Base-by-base conservation (phyloP, 2,329 filamentous ascomycete species). In the Neonectria ditissima region DNA sequence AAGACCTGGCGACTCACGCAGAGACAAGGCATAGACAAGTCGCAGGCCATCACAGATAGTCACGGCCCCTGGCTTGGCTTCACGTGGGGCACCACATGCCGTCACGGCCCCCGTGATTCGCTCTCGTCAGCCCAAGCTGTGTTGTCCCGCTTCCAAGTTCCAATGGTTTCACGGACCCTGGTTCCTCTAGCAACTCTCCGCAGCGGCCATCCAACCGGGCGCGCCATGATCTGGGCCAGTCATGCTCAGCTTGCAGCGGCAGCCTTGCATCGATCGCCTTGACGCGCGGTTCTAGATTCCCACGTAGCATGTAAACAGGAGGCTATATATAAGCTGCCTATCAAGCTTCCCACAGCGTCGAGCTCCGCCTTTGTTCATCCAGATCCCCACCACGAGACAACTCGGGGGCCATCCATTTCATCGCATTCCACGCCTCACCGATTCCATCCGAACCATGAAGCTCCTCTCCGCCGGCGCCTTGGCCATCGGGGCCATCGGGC, bases 401-500 rank as follows among this genome's bases (percentile, higher is more conserved):
- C n/a, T 26, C 13, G 22, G 44, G 44, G 44, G 32, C 16, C 26
- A 14, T n/a, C 47, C 11, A 50, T 34, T 34, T 30, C 26, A 44
- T 55, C 52, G 50, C 39, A 30, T 41, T 53, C 56, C 53, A 43
- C 28, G 43, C 22, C 56, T 60, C 47, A 45, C 39, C 9, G 20
- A 47, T 37, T 52, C 20, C 39, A 32, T 30, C 55, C 20, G 26
- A 26, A 6, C n/a, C 55, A 80, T 80, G 79, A 80, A 76, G 74
- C 47, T 75, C 20, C 52, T 62, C 43, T 73, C 77, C 2, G 62
- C 69, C 6, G 60, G 70, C 52, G 62, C 73, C 39, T 47, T 79
- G 55, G 69, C 75, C 55, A 48, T 77, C 22, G 70, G 74, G 51
- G 69, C 80, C 39, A 73, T 77, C 45, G 74, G 75, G 59, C 61